Conservation (phyloP, 257 asterid genomes). For the Craterostigma plantagineum region DNA sequence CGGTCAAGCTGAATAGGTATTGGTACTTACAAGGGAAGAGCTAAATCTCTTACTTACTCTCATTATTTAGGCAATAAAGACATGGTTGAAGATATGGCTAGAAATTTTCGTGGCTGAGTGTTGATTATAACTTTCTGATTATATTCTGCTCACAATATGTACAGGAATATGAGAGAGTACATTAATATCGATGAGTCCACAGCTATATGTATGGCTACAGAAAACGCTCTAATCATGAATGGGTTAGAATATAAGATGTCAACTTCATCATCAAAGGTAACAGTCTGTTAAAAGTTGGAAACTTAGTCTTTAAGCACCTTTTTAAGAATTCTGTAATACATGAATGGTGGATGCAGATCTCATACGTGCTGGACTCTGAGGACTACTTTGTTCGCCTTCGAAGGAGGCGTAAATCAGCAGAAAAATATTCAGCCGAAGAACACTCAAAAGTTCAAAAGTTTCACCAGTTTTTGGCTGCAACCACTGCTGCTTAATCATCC, state of each 20-base stretch:
- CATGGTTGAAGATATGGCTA: neutral
- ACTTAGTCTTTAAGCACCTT: neutral
- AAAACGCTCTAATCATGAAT: constrained; percentile 42
- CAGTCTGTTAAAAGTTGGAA: neutral
- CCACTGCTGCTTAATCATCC: constrained; percentile 2
- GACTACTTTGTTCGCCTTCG: constrained; percentile 68
- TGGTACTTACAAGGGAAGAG: constrained; percentile 2
- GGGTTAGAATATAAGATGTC: constrained; percentile 95
- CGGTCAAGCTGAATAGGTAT: constrained; percentile 72
- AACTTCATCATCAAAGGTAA: constrained; percentile 79
- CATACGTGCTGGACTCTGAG: constrained; percentile 83
- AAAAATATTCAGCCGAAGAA: constrained; percentile 1
- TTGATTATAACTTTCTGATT: neutral
- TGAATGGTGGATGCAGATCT: constrained; percentile 37
- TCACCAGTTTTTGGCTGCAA: constrained; percentile 28
- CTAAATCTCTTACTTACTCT: too few species aligned
- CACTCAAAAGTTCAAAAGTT: constrained; percentile 33
- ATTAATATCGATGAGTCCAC: constrained; percentile 31
- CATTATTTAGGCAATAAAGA: too few species aligned
- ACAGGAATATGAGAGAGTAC: constrained; percentile 55
- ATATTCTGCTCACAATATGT: constrained; percentile 10
- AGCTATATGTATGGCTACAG: constrained; percentile 45
- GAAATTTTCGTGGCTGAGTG: neutral
- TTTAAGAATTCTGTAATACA: constrained; percentile 5
- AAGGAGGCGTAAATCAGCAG: constrained; percentile 25